Evolutionary conservation across 2,329 filamentous ascomycete species (phyloP).

Genomic region (Lachnellula willkommii): DNA sequence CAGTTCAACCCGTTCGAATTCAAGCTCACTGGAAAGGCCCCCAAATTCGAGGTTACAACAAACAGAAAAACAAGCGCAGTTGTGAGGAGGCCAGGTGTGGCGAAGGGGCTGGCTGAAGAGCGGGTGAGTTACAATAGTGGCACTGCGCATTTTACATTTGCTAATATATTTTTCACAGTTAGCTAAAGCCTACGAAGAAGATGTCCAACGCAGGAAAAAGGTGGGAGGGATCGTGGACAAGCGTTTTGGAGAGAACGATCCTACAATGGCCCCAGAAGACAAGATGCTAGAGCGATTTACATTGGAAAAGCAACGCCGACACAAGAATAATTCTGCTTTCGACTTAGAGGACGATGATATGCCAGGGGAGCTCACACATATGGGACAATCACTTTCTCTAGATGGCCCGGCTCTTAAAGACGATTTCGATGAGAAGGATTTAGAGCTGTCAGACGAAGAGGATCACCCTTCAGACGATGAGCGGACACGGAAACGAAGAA

Average conservation of each 20-base stretch:
- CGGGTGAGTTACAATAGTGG: constrained; percentile 44
- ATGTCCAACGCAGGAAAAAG: constrained; percentile 85
- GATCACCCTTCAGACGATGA: constrained; percentile 52
- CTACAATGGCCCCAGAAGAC: constrained; percentile 88
- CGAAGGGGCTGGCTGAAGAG: constrained; percentile 83
- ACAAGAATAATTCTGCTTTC: constrained; percentile 76
- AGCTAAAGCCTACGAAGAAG: constrained; percentile 33
- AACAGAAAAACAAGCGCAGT: constrained; percentile 54
- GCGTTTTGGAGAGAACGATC: constrained; percentile 93
- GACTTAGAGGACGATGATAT: constrained; percentile 82
- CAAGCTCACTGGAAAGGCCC: constrained; percentile 69
- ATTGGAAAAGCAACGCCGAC: constrained; percentile 72
- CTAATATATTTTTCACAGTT: constrained; percentile 17
- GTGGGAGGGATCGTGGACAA: constrained; percentile 88
- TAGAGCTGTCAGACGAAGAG: constrained; percentile 54
- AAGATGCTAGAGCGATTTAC: constrained; percentile 88
- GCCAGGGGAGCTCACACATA: constrained; percentile 69
- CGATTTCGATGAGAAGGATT: constrained; percentile 75
- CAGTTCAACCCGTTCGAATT: constrained; percentile 98
- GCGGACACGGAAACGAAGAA: constrained; percentile 51
- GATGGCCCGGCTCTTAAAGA: constrained; percentile 52
- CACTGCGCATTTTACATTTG: not conserved
- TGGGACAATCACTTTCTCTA: constrained; percentile 68
- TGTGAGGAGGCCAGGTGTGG: constrained; percentile 72
- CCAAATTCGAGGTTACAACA: constrained; percentile 81